These are phyloP conservation scores for Fraxinus sp. DNA, from an alignment of 305 asterid species.

Conservation along the genomic window DNA sequence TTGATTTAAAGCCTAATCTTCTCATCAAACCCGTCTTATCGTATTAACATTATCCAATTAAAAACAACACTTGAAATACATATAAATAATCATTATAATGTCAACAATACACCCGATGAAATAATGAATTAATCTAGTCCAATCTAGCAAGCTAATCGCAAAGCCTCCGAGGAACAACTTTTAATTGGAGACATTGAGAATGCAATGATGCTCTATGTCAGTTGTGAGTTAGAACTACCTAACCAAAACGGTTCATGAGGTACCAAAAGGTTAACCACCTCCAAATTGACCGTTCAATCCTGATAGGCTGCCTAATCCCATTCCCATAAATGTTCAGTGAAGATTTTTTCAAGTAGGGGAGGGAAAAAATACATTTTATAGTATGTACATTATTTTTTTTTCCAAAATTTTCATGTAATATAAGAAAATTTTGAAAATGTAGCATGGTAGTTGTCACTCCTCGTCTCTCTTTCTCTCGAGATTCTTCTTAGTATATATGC, in stretches of 20 bases:
- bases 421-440: neutral
- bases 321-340: neutral
- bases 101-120: neutral
- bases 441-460: neutral
- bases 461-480: neutral
- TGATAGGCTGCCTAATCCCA: neutral
- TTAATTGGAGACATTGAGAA: neutral
- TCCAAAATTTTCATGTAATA: neutral
- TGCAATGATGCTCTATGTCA: neutral
- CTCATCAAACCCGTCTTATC: neutral
- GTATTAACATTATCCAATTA: neutral
- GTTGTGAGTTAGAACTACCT: neutral
- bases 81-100: too few relatives aligned
- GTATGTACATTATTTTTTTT: neutral
- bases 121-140: neutral
- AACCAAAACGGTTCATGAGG: neutral
- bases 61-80: neutral
- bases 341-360: neutral
- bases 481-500: neutral
- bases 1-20: neutral
- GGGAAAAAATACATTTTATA: neutral
- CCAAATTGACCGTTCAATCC: neutral
- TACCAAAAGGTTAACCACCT: neutral
- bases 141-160: neutral
- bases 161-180: slow-evolving; percentile 14